Evolutionary conservation across 768 basidiomycete genomes (phyloP).

Genomic region (Coprinopsis cinerea): DNA sequence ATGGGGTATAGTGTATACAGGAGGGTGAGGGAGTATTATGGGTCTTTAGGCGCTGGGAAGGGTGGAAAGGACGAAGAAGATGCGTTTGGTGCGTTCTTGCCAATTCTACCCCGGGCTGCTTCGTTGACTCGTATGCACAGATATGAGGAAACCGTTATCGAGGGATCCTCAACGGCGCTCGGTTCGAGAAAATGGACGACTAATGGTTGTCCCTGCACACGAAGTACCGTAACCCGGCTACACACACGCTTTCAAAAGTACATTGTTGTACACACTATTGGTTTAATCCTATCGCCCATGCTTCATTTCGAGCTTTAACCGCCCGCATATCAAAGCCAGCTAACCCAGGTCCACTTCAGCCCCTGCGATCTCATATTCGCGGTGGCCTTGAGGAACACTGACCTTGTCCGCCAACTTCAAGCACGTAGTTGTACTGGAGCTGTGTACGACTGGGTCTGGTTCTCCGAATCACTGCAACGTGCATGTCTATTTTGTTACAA

Average conservation of each 20-base stretch:
- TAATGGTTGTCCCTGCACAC: constrained; percentile 61
- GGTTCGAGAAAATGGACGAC: constrained; percentile 64
- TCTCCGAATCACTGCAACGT: too few relatives aligned
- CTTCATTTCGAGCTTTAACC: too few relatives aligned
- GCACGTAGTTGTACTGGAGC: too few relatives aligned
- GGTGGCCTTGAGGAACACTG: too few relatives aligned
- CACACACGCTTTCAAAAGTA: neutral
- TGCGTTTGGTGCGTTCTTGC: constrained; percentile 68
- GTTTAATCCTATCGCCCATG: too few relatives aligned
- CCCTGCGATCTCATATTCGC: too few relatives aligned
- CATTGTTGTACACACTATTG: too few relatives aligned
- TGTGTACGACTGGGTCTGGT: too few relatives aligned
- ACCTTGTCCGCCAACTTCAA: too few relatives aligned
- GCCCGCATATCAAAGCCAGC: too few relatives aligned
- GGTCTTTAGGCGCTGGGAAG: constrained; percentile 66
- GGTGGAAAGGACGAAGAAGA: constrained; percentile 83
- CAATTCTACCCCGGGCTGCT: neutral
- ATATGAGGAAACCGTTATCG: constrained; percentile 71
- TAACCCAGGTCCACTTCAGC: too few relatives aligned
- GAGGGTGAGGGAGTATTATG: constrained; percentile 87
- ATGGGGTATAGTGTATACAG: constrained; percentile 92
- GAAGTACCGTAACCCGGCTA: constrained; percentile 40
- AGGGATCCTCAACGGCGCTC: constrained; percentile 57
- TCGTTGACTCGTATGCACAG: constrained; percentile 18
- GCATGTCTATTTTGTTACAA: too few relatives aligned